Base-by-base conservation (phyloP, 306 rosid genomes). In the Hylodesmum podocarpum region DNA sequence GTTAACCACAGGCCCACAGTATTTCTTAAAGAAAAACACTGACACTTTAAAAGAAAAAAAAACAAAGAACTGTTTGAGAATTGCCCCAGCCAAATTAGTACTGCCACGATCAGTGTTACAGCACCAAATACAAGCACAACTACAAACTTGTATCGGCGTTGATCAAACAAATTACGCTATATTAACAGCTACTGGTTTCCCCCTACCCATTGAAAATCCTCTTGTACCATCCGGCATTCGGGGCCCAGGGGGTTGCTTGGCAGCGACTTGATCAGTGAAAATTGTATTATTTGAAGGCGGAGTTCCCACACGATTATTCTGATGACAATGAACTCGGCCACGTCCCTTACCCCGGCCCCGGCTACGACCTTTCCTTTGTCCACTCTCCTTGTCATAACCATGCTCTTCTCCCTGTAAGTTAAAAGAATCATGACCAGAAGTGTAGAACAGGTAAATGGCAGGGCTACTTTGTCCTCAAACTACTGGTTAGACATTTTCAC, bases 191-290 rank as follows among this genome's bases (percentile, higher is more conserved):
- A 91, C 57, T 3, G 87, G 89, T 87, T 87, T 95, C 65, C 97
- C 99, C 84, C 99, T 84, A 49, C 99, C 99, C 96, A 89, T 80
- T 5, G 94, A 88, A 77, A 95, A 95, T 77, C 99, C 99, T 86
- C 89, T 92, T 10, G 99, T 95, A 18, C 99, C 99, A 51, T 95
- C 97, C 0, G 99, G 99, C 99, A 95, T 95, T 10, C 99, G 93
- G 3, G 99, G 99, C 41, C 98, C 99, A 0, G 98, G 98, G 58
- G 98, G 98, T 37, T 89, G 94, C 77, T 85, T 93, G 71, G 87
- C 77, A 31, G 80, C 61, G 6, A 80, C 87, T 76, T 79, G 93
- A 80, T 91, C 97, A 1, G 73, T 78, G 51, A 58, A 80, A 49
- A 54, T 18, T 11, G 84, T 66, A 85, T 64, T 87, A 83, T 84